Base-by-base conservation (phyloP, 2,329 filamentous ascomycete species). In the Scytalidium sp. region DNA sequence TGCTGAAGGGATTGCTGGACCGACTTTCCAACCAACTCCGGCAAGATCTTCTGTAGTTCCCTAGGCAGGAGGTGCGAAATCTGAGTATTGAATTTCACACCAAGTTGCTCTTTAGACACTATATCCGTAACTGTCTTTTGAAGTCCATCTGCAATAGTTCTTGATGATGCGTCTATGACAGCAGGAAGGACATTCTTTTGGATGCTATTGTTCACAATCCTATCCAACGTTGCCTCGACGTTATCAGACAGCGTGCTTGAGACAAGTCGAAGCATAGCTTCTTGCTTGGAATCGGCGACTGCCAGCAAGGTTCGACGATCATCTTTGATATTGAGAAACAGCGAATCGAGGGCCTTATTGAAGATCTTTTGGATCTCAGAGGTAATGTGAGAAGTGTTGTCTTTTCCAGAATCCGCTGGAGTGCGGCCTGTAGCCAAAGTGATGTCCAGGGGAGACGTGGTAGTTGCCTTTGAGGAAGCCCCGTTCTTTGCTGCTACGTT, bases 111-210 rank as follows among this genome's bases (percentile, higher is more conserved):
- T 48, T 86, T 80, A 5, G 32, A 36, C 13, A 36, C 15, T 15
- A 36, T 36, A 36, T 36, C 32, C 15, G 32, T 36, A n/a, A 36
- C 32, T 15, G 32, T 36, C 32, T 36, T 36, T n/a, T 36, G 32
- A n/a, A 36, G 11, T n/a, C 32, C 32, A 36, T 36, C 32, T 4
- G 32, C 17, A 22, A 96, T 76, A 3, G 85, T 79, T 53, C 83
- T 80, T 41, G 81, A 77, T 13, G 88, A 83, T 40, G 85, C 76
- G 46, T 84, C 79, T 39, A 84, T 80, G 50, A 97, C 74, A 25
- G 84, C 76, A 10, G 94, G 93, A 46, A 96, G 75, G 41, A 97
- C 82, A 13, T 84, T 79, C 60, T 87, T 85, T 67, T 85, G 78
- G 19, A 81, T 83, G 62, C 84, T 84, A 52, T 79, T 75, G 55